Percentiles rank a stretch among this genome's conserved stretches.
Evolutionary conservation across 768 basidiomycete species (phyloP).

Genomic region (Lactifluus volemus): DNA sequence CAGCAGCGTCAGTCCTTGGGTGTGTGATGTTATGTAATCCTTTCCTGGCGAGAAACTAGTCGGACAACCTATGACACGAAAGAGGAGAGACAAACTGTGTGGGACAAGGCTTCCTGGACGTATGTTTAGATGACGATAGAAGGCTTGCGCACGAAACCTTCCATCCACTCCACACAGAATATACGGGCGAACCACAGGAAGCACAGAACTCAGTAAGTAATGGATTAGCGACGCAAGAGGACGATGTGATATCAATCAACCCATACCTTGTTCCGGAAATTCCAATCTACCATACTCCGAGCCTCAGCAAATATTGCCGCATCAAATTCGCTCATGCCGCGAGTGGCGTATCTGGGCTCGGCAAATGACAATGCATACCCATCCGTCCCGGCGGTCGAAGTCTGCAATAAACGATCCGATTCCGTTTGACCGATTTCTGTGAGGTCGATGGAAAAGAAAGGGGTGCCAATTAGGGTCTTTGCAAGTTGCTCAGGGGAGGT

Average conservation of each 20-base stretch:
- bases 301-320: conserved; percentile 74
- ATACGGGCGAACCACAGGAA: conserved; percentile 70
- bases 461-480: conserved; percentile 62
- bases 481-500: conserved; percentile 47
- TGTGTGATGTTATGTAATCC: conserved; percentile 85
- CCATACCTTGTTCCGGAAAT: conserved; percentile 71
- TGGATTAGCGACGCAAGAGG: background rate
- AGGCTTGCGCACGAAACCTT: conserved; percentile 75
- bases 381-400: conserved; percentile 29
- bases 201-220: conserved; percentile 66
- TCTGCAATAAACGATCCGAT: conserved; percentile 36
- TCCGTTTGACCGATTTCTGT: conserved; percentile 39
- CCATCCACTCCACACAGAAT: conserved; percentile 94
- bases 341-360: conserved; percentile 54
- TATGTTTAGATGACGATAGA: conserved; percentile 65
- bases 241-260: background rate
- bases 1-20: conserved; percentile 79
- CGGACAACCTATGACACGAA: conserved; percentile 4
- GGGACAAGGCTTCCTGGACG: conserved; percentile 55
- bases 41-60: conserved; percentile 36
- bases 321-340: conserved; percentile 49
- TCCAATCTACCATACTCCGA: conserved; percentile 88
- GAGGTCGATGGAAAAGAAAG: conserved; percentile 81
- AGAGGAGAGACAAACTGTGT: conserved; percentile 44
- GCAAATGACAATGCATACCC: conserved; percentile 45